A percentile compares a stretch with the other conserved stretches of the same genome.
Evolutionary conservation across 441 rosid species (phyloP).

Genomic region (Euphorbia corollata): DNA sequence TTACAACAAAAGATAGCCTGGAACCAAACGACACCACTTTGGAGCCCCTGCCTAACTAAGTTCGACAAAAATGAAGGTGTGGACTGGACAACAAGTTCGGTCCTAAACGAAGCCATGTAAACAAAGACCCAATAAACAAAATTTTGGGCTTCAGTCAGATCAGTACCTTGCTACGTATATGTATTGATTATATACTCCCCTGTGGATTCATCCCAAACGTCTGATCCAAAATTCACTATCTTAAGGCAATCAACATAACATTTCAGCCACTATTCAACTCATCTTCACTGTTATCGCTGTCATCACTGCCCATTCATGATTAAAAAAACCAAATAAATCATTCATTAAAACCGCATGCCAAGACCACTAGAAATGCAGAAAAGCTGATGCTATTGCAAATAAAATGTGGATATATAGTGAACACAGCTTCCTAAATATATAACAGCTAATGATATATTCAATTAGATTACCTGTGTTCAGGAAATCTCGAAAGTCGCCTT

Average conservation of each 20-base stretch:
- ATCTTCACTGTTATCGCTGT: conserved; percentile 70
- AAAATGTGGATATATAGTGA: not conserved
- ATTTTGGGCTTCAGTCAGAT: conserved; percentile 4
- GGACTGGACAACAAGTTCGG: too few species aligned
- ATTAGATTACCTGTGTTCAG: conserved; percentile 63
- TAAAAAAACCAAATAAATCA: not conserved
- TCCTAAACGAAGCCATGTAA: too few species aligned
- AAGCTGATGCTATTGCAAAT: not conserved
- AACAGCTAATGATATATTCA: not conserved
- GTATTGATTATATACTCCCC: not conserved
- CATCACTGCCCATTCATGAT: conserved; percentile 54
- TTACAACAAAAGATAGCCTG: too few species aligned
- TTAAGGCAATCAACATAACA: conserved; percentile 4
- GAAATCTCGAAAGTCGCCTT: conserved; percentile 68
- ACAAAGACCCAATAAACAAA: conserved; percentile 14
- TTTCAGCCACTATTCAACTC: conserved; percentile 49
- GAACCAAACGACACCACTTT: too few species aligned
- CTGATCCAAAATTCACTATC: not conserved
- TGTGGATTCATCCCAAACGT: conserved; percentile 9
- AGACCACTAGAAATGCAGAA: too few species aligned
- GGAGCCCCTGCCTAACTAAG: too few species aligned
- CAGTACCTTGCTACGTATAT: conserved; percentile 1
- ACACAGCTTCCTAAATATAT: not conserved
- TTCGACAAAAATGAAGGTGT: too few species aligned
- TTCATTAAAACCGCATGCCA: too few species aligned